Evolutionary conservation across 1,284 basidiomycete genomes (phyloP), one percentile per base, ranked within the genome.

Genomic region (Sporisorium scitamineum): DNA sequence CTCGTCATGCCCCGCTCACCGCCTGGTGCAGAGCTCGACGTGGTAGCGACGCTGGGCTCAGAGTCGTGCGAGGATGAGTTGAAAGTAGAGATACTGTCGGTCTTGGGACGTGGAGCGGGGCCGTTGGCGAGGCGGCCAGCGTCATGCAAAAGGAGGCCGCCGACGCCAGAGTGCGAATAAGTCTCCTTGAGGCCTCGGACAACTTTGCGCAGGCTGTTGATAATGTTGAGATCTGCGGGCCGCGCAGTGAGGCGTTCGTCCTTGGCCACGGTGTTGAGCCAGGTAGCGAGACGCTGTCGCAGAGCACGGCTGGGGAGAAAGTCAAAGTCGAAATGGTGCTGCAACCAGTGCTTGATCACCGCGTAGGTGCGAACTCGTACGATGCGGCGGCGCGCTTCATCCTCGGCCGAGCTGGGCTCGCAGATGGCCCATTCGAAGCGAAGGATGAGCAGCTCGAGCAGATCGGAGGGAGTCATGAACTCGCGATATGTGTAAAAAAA

Each of bases 401-500:
- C 81, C 10, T 61, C 62, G 14, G 76, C 68, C 0, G 63, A 75
- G 42, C 41, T 54, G 5, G 72, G 60, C 9, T 70, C 62, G 0
- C 66, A 62, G 11, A 82, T 34, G n/a, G 80, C 78, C 81, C 81
- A 83, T 7, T 80, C 64, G 54, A 83, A 82, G 9, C 81, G 79
- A 9, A 75, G 57, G n/a, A 61, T 78, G 53, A 83, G 78, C 26
- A 82, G 61, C 34, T 67, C 54, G 24, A 83, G 76, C 32, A 83
- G 67, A 4, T 79, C 63, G 42, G 52, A 34, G 0, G 80, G 65
- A 10, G 66, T 61, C 61, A 80, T 72, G 59, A 69, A 82, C 16
- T 59, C 67, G 57, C 81, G 79, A 50, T 70, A 83, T 9, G 81
- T 83, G 67, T 70, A 78, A 63, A 83, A 82, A 57, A 83, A 83